These are phyloP conservation scores for Ophiognomonia clavigignenti-juglandacearum DNA, from an alignment of 2,329 filamentous ascomycete species.

Conservation along the genomic window DNA sequence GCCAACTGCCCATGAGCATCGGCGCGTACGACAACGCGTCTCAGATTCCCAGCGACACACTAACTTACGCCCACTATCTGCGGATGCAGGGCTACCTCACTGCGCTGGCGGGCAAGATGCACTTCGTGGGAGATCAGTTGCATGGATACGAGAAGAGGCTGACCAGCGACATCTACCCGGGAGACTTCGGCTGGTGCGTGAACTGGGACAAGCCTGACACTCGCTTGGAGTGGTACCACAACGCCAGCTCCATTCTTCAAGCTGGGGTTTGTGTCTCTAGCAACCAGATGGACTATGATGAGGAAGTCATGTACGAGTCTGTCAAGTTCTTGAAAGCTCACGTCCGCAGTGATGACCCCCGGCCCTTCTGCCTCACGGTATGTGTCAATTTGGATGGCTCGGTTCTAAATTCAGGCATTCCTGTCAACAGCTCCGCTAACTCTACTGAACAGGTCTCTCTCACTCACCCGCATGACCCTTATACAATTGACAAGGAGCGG, in stretches of 20 bases:
- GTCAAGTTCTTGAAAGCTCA: constrained; percentile 89
- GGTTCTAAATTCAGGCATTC: not conserved
- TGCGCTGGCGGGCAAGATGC: constrained; percentile 91
- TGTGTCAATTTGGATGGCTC: constrained; percentile 18
- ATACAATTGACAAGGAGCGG: constrained; percentile 89
- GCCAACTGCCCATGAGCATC: constrained; percentile 86
- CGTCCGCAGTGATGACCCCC: constrained; percentile 68
- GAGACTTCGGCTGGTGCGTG: constrained; percentile 89
- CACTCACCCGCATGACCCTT: constrained; percentile 92
- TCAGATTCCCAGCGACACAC: constrained; percentile 76
- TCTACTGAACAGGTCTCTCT: constrained; percentile 62
- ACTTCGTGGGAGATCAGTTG: constrained; percentile 91
- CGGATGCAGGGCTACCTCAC: constrained; percentile 84
- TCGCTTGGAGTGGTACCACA: constrained; percentile 92
- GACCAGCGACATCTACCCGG: constrained; percentile 94
- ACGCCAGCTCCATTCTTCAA: constrained; percentile 88
- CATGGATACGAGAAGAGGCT: constrained; percentile 90
- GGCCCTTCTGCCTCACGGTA: constrained; percentile 80
- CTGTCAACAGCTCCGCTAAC: not conserved
- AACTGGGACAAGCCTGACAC: constrained; percentile 90
- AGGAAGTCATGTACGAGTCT: constrained; percentile 91
- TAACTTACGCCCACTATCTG: constrained; percentile 90
- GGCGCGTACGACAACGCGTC: constrained; percentile 88
- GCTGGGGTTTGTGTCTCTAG: constrained; percentile 84
- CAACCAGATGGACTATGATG: constrained; percentile 94